Percentiles rank a stretch among this genome's conserved stretches.
Conservation (phyloP, 2,329 filamentous ascomycete species). For the Chaetomium sp. region DNA sequence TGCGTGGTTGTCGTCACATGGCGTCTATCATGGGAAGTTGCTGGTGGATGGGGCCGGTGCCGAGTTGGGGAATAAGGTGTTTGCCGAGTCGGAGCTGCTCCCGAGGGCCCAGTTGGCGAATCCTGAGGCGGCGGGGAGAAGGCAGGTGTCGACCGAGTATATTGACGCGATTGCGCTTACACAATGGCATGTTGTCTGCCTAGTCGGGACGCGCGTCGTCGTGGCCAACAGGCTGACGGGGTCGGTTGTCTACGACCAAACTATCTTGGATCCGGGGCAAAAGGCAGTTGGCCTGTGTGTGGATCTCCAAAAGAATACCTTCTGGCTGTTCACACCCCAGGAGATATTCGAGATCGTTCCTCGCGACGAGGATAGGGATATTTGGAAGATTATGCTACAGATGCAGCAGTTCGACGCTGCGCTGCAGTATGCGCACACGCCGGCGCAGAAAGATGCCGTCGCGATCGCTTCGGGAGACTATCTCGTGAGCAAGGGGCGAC, state of each 20-base stretch:
- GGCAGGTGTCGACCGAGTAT: slow-evolving; percentile 66
- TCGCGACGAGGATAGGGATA: slow-evolving; percentile 84
- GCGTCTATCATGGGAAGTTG: slow-evolving; percentile 84
- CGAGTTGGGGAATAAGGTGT: slow-evolving; percentile 72
- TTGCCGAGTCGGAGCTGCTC: slow-evolving; percentile 77
- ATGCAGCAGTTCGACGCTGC: slow-evolving; percentile 87
- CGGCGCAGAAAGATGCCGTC: slow-evolving; percentile 83
- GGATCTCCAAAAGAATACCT: slow-evolving; percentile 93
- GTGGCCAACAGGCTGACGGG: slow-evolving; percentile 87
- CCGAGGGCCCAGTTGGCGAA: slow-evolving; percentile 72
- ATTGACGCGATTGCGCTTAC: slow-evolving; percentile 82
- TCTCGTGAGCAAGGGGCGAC: slow-evolving; percentile 78
- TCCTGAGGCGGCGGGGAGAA: slow-evolving; percentile 65
- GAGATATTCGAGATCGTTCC: slow-evolving; percentile 95
- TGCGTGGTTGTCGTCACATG: slow-evolving; percentile 87
- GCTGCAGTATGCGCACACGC: slow-evolving; percentile 78
- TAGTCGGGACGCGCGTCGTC: slow-evolving; percentile 81
- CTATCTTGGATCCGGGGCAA: slow-evolving; percentile 78
- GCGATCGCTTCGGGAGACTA: slow-evolving; percentile 91
- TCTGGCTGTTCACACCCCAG: slow-evolving; percentile 89
- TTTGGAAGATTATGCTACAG: slow-evolving; percentile 92
- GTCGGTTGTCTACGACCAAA: slow-evolving; percentile 82
- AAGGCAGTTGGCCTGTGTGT: slow-evolving; percentile 80
- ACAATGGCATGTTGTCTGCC: slow-evolving; percentile 87
- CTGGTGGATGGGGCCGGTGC: slow-evolving; percentile 61